A percentile compares a stretch with the other conserved stretches of the same genome.
phyloP scores from a whole-genome alignment of 176 grass and related monocot genomes.

The Triticum urartu region DNA sequence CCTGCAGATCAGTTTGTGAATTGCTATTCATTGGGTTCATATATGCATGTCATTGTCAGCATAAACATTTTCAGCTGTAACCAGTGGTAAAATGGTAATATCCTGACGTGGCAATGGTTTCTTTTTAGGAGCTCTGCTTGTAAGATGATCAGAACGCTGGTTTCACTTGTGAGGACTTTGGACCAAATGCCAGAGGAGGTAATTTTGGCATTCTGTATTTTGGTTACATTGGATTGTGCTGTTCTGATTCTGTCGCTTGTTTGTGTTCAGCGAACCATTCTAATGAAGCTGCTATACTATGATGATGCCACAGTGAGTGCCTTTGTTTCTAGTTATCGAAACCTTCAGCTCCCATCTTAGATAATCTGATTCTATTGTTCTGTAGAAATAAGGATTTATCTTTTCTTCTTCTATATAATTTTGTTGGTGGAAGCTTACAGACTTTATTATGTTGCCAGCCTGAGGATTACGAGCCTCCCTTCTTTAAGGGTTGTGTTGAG shows the following conservation, averaged over 20 bases:
- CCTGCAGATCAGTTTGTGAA: background rate
- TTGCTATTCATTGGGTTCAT: background rate
- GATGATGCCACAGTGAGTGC: slow-evolving; percentile 78
- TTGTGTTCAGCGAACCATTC: slow-evolving; percentile 80
- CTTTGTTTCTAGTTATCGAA: slow-evolving; percentile 27
- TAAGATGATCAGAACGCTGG: slow-evolving; percentile 95
- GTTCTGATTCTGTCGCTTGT: slow-evolving; percentile 26
- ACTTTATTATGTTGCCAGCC: slow-evolving; percentile 54
- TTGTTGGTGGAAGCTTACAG: slow-evolving; percentile 24
- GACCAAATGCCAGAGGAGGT: slow-evolving; percentile 97
- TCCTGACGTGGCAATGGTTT: slow-evolving; percentile 20
- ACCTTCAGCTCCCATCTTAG: background rate
- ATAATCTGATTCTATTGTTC: slow-evolving; percentile 2
- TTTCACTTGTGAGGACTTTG: slow-evolving; percentile 97
- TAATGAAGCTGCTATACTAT: slow-evolving; percentile 97
- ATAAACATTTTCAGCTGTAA: background rate
- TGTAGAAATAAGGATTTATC: background rate
- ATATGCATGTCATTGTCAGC: background rate
- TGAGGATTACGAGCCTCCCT: slow-evolving; percentile 95
- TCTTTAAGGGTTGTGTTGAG: slow-evolving; percentile 82
- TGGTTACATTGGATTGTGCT: slow-evolving; percentile 17
- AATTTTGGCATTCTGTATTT: slow-evolving; percentile 17
- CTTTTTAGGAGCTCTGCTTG: slow-evolving; percentile 81
- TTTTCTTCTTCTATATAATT: slow-evolving; percentile 12
- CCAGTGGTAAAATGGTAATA: slow-evolving; percentile 1